Evolutionary conservation across 139 green algal genomes (phyloP), one percentile per base, ranked within the genome.

Genomic region (Pleodorina starrii): DNA sequence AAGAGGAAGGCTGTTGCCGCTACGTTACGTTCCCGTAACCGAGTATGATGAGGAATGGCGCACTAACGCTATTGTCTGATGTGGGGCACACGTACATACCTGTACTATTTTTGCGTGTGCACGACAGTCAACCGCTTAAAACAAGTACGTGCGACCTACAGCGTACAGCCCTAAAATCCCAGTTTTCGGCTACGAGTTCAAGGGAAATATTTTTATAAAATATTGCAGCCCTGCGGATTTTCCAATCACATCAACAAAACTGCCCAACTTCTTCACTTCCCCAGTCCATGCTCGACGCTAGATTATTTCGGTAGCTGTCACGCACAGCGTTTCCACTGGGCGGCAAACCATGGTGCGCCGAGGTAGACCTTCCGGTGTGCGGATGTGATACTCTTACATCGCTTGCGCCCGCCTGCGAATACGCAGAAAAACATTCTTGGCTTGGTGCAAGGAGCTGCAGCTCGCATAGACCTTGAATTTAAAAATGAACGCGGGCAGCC

Each of bases 361-460:
- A 0, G 19, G 17, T n/a, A 44, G 2, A 2, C 19, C 3, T 48
- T 77, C 35, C 35, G 36, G 63, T 21, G 11, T 73, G n/a, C 19
- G 4, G 1, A 77, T 32, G 69, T 32, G 5, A 32, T 32, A 77
- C 25, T 19, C 69, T 77, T 35, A 50, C 38, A 19, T 4, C 69
- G 11, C 38, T 50, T 35, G 35, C 32, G 69, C 69, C 35, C 25
- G 40, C 19, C 12, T 80, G 72, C 43, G 72, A 80, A 36, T 36
- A 27, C 78, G 90, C 77, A 93, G 93, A 95, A 95, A 44, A 94
- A 89, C 87, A 91, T 95, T 27, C 74, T 94, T 29, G 93, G 93
- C n/a, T 72, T 94, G 17, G 91, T 95, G 5, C 91, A 94, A 57
- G 86, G 89, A 17, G 89, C 91, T 17, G 63, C 93, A 17, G 92